phyloP scores from a whole-genome alignment of 805 yeast species.

The Myxozyma mucilagina region DNA sequence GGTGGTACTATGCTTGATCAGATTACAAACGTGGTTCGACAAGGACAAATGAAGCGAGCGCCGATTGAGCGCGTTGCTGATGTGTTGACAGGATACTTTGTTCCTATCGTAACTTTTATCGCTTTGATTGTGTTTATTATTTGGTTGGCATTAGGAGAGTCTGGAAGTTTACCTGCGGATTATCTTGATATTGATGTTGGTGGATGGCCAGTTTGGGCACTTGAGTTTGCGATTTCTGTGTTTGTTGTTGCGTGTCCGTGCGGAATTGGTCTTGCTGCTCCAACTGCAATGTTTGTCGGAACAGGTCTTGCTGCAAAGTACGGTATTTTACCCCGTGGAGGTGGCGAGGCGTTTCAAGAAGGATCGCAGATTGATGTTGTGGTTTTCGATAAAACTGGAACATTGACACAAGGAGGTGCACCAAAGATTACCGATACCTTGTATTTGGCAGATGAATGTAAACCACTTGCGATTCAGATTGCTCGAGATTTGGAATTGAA shows the following conservation, averaged over 20 bases:
- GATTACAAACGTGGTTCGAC: slow-evolving; percentile 67
- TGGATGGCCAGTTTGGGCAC: slow-evolving; percentile 77
- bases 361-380: slow-evolving; percentile 63
- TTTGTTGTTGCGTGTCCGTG: slow-evolving; percentile 86
- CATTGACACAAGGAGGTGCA: slow-evolving; percentile 65
- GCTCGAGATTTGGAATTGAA: slow-evolving; percentile 60
- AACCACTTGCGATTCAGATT: slow-evolving; percentile 47
- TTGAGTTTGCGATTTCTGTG: slow-evolving; percentile 74
- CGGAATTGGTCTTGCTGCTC: slow-evolving; percentile 83
- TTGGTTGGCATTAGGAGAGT: slow-evolving; percentile 61
- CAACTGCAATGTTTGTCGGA: slow-evolving; percentile 79
- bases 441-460: slow-evolving; percentile 32
- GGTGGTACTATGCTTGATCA: slow-evolving; percentile 69
- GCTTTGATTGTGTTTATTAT: slow-evolving; percentile 67
- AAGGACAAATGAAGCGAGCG: slow-evolving; percentile 70
- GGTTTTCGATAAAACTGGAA: slow-evolving; percentile 80
- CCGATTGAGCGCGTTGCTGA: slow-evolving; percentile 75
- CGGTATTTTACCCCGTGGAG: slow-evolving; percentile 76
- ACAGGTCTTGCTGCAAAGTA: slow-evolving; percentile 74
- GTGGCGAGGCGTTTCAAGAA: slow-evolving; percentile 80
- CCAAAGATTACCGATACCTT: slow-evolving; percentile 54
- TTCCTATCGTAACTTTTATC: slow-evolving; percentile 62
- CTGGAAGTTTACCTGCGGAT: slow-evolving; percentile 53
- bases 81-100: slow-evolving; percentile 66
- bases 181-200: slow-evolving; percentile 67